phyloP scores from a whole-genome alignment of 345 rosid genomes.

The Microthlaspi erraticum region DNA sequence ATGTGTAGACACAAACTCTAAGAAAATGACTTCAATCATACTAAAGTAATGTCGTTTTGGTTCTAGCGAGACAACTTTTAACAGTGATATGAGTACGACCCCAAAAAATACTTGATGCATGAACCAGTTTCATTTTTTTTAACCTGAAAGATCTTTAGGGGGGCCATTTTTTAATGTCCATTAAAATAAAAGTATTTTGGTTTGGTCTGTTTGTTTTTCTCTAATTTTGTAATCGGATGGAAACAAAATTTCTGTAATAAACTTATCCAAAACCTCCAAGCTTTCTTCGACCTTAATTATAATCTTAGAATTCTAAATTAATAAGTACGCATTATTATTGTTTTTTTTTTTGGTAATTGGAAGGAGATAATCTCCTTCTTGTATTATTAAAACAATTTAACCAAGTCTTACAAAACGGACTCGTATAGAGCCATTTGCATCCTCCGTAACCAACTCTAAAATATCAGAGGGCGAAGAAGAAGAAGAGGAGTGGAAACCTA shows the following conservation, averaged over 20 bases:
- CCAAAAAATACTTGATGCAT: slow-evolving; percentile 23
- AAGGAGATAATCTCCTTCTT: no score
- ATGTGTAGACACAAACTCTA: slow-evolving; percentile 11
- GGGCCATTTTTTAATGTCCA: slow-evolving; percentile 1
- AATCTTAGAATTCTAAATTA: background rate
- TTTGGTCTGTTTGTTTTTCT: slow-evolving; percentile 26
- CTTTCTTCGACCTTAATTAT: background rate
- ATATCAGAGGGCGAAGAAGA: no score
- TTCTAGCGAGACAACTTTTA: slow-evolving; percentile 24
- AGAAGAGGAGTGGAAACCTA: no score
- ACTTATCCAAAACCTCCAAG: background rate
- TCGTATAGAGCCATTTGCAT: no score
- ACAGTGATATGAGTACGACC: slow-evolving; percentile 6
- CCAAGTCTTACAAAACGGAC: no score
- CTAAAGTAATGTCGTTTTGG: slow-evolving; percentile 27
- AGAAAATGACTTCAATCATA: slow-evolving; percentile 18
- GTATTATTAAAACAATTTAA: no score
- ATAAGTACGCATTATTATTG: background rate
- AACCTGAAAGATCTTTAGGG: slow-evolving; percentile 31
- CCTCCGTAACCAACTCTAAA: no score
- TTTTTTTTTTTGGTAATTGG: no score
- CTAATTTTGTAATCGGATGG: background rate
- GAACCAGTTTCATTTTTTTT: slow-evolving; percentile 7
- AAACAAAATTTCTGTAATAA: background rate
- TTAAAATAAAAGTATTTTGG: slow-evolving; percentile 9